These are phyloP conservation scores for Plasmodium fragile DNA, from an alignment of 169 alveolate genomes.

Conservation along the genomic window DNA sequence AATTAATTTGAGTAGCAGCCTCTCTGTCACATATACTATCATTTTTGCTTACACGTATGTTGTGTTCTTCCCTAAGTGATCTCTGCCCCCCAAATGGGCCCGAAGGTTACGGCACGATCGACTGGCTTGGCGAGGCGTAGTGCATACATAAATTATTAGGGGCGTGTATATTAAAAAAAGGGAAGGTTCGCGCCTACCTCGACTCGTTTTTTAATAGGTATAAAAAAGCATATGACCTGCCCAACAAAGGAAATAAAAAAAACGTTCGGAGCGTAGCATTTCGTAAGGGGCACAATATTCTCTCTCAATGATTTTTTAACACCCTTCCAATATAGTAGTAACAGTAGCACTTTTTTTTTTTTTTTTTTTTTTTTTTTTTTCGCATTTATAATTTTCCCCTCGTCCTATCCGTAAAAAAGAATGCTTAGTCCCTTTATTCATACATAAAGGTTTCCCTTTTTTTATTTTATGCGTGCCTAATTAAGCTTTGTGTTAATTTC, in stretches of 20 bases:
- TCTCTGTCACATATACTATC: not conserved
- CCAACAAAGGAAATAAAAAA: not conserved
- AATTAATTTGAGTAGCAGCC: not conserved
- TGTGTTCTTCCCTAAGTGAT: not conserved
- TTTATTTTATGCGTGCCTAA: not conserved
- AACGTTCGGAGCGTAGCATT: not conserved
- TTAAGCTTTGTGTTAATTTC: not conserved
- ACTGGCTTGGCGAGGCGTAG: not conserved
- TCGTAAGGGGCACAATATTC: not conserved
- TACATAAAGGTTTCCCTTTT: not conserved
- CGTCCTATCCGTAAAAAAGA: not conserved
- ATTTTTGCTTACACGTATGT: not conserved
- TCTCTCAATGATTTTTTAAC: not conserved
- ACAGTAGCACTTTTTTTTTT: not conserved
- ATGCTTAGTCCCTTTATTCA: not conserved
- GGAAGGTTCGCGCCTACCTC: not conserved
- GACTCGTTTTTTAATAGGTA: not conserved
- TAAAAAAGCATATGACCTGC: not conserved
- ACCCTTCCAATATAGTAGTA: too few relatives aligned
- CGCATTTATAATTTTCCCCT: not conserved
- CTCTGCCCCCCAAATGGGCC: not conserved
- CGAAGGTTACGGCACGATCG: not conserved
- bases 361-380: not conserved
- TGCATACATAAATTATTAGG: not conserved
- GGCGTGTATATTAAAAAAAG: not conserved